Evolutionary conservation across 2,329 filamentous ascomycete genomes (phyloP), one percentile per base, ranked within the genome.

Genomic region (Fusarium sororula): DNA sequence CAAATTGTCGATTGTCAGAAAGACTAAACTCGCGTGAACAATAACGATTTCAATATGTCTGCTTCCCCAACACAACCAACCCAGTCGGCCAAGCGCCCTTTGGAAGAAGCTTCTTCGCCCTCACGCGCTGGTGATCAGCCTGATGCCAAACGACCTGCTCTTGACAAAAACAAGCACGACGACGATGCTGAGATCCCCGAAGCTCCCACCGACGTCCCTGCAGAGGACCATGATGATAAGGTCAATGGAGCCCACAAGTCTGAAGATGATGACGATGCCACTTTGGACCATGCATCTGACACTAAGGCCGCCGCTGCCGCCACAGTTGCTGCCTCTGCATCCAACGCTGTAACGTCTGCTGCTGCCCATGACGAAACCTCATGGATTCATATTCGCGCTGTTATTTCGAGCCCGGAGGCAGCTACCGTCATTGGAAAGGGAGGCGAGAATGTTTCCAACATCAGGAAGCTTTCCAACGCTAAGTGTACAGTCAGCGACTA

Each of bases 401-500:
- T 98, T 79, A 99, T 99, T 79, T 97, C 96, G 59, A 99, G 96
- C 83, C 94, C 95, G 51, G 96, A 99, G 84, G 96, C 96, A 76
- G 96, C 96, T 44, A 99, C 96, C 55, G 94, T 98, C 76, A 99
- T 99, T 84, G 96, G 96, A 81, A 99, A 99, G 86, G 96, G 95
- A 73, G 96, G 96, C 81, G 96, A 99, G 87, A 99, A 99, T 81
- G 96, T 99, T 54, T 97, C 95, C 77, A 94, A 97, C 85, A 98
- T 99, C 81, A 92, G 96, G 77, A 94, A 94, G 82, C 89, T 98
- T 85, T 98, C 96, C 59, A 95, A 95, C 79, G 96, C 96, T 76
- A 98, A 98, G 86, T 99, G 96, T 87, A 99, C 96, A 54, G 96
- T 99, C 78, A 98, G 95, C 85, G 96, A 99, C 84, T 99, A 98